These are phyloP conservation scores for Boletus rubroflammeus DNA, from an alignment of 768 basidiomycete species.

Conservation along the genomic window DNA sequence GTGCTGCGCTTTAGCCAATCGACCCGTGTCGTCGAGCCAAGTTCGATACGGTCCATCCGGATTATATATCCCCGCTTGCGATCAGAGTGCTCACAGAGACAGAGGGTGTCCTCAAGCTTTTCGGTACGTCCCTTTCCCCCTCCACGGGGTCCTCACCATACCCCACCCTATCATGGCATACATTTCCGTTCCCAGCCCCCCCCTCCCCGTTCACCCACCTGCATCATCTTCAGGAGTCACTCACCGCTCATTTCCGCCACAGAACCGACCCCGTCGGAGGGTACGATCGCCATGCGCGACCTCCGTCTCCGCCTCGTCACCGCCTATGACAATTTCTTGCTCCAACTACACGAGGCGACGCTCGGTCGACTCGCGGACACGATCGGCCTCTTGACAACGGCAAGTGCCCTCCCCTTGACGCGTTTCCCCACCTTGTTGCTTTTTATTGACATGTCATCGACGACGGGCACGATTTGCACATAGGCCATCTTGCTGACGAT, in stretches of 20 bases:
- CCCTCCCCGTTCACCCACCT: too few species aligned
- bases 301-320: slow-evolving; percentile 25
- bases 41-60: slow-evolving; percentile 23
- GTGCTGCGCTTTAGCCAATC: slow-evolving; percentile 10
- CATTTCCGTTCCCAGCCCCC: neutral
- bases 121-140: slow-evolving; percentile 13
- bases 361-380: slow-evolving; percentile 24
- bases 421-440: neutral
- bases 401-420: neutral
- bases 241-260: neutral
- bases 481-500: slow-evolving; percentile 21
- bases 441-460: neutral
- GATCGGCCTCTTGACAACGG: slow-evolving; percentile 19
- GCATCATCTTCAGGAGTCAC: too few species aligned
- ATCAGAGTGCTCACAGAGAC: slow-evolving; percentile 24
- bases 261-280: slow-evolving; percentile 30
- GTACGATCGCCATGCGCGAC: slow-evolving; percentile 19
- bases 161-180: neutral
- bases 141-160: neutral
- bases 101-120: slow-evolving; percentile 27
- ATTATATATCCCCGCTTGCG: slow-evolving; percentile 27
- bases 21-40: slow-evolving; percentile 17
- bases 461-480: neutral
- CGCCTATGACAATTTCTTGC: slow-evolving; percentile 14
- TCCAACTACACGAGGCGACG: slow-evolving; percentile 21